Base-by-base conservation (phyloP, 129 eudicot genomes). In the Scalesia atractyloides region DNA sequence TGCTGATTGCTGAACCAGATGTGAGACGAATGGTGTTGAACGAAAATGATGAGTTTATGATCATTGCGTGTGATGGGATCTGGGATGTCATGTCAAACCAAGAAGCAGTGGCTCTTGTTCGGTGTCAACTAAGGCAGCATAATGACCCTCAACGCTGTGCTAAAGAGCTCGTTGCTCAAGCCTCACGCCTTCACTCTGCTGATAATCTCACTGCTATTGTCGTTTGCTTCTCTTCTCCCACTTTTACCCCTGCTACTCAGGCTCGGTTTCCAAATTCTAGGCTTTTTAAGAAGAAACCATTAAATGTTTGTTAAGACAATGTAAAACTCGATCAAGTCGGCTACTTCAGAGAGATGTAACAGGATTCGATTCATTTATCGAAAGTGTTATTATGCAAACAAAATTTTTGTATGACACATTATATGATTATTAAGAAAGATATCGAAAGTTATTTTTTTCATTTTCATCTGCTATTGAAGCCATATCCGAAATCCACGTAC, bases 61-160 rank as follows among this genome's bases (percentile, higher is more conserved):
- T 91, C n/a, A 65, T 91, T 4, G 97, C 80, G 3, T 91, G 97
- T 48, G 97, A 91, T 58, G 97, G 97, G 75, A 82, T 91, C 15
- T 91, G 97, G 97, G 97, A 91, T 52, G 96, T 82, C 19, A 76
- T 88, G 86, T 67, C 96, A 9, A 91, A 88, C 68, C 85, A 91
- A 67, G 92, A 86, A 59, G 97, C 96, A 2, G 86, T 91, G 5
- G 34, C 76, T 9, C n/a, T 91, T 36, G 97, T 91, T 46, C 74
- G 92, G 5, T 73, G 85, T 11, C 87, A 80, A 73, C 80, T 91
- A 9, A 88, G 84, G 68, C 60, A 19, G 64, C 76, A 86, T 22
- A 65, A 83, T 18, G 96, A 91, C 73, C 96, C 96, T 0, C 70
- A 74, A 33, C 57, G 49, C 43, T 86, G 86, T 76, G 97, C 97